These are phyloP conservation scores for Melaleuca quinquenervia DNA, from an alignment of 345 rosid genomes.

Conservation along the genomic window DNA sequence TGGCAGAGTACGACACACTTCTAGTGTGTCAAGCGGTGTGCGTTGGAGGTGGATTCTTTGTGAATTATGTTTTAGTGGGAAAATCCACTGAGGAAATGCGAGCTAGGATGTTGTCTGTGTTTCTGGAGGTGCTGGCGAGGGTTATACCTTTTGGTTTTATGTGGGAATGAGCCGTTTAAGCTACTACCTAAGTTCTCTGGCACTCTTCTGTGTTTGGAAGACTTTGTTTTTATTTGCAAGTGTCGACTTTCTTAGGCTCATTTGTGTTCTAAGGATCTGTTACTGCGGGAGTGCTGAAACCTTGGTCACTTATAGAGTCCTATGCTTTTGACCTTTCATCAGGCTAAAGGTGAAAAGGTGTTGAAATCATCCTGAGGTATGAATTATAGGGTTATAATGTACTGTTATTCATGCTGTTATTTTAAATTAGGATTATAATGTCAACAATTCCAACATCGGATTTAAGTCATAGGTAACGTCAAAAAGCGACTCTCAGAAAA, in stretches of 20 bases:
- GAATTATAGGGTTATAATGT: neutral
- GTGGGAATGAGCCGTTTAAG: neutral
- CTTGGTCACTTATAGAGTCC: neutral
- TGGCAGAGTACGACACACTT: neutral
- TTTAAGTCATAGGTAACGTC: no score
- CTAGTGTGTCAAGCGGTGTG: neutral
- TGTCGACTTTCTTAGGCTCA: neutral
- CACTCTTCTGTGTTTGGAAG: neutral
- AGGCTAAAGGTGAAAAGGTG: neutral
- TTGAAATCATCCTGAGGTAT: neutral
- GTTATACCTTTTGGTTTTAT: neutral
- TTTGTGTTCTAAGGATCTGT: neutral
- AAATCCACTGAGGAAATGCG: neutral
- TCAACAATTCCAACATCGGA: no score
- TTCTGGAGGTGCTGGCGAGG: neutral
- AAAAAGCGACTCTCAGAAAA: neutral
- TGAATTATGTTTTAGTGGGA: neutral
- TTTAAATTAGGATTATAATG: no score
- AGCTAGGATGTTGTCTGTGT: neutral
- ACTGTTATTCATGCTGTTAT: neutral
- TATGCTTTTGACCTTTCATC: neutral
- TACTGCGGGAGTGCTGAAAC: neutral
- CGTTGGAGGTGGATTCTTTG: neutral
- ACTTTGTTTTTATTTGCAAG: neutral
- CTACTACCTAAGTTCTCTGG: neutral